Base-by-base conservation (phyloP, 2,329 filamentous ascomycete genomes). In the Claviceps digitariae region DNA sequence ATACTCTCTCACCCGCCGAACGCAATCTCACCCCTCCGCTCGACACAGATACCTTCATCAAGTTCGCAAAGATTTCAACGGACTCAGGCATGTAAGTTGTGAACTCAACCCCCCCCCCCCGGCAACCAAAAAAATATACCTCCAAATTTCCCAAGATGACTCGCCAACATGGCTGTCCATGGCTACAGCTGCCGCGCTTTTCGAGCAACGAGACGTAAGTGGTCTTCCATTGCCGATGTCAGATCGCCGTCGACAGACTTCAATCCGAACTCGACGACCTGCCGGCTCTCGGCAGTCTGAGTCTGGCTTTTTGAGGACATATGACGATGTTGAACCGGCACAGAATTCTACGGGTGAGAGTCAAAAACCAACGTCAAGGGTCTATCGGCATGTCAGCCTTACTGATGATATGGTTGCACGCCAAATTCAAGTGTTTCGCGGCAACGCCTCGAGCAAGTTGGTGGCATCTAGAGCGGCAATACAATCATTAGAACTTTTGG, bases 381-480 rank as follows among this genome's bases (percentile, higher is more conserved):
- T 27, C 15, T 44, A 51, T 20, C 54, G 52, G 17, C 55, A 51
- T 23, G 54, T 52, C 15, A 57, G 51, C 7, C 38, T 52, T 54
- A 15, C 17, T 29, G 63, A 67, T 2, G 71, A 73, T 13, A 61
- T 61, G 20, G 61, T 66, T 9, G 51, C 72, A 20, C 67, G 72
- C 17, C 66, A 68, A 12, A 64, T 72, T 15, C 76, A 79, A 59
- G 52, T 77, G 6, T 59, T 75, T 36, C 72, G 76, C 44, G 74
- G 74, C 17, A 64, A 70, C 8, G 55, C 71, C 23, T 60, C 66
- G 0, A 72, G 64, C 41, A 75, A 73, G 59, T 66, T 71, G 57
- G 70, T 78, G 7, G 75, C 75, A 3, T 78, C 75, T 0, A 72
- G 67, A 56, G 63, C 61, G 17, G 74, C 75, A 3, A 62, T 80